phyloP scores from a whole-genome alignment of 177 flowering plant species.

The Tripterygium wilfordii region DNA sequence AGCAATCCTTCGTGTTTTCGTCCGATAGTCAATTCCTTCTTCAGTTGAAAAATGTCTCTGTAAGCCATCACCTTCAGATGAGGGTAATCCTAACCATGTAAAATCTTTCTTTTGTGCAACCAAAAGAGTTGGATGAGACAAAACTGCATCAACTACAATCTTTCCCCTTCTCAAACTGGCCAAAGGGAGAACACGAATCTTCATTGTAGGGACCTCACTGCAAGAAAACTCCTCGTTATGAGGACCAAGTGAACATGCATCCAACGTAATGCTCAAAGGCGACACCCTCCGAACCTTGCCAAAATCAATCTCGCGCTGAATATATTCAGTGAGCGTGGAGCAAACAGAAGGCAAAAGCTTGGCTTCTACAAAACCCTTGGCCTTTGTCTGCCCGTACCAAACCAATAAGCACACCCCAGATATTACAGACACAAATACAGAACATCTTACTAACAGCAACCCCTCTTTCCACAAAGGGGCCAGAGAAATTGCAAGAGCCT shows the following conservation, averaged over 20 bases:
- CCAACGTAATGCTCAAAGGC: slow-evolving; percentile 84
- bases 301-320: slow-evolving; percentile 76
- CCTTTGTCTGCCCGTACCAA: slow-evolving; percentile 74
- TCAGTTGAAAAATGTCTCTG: slow-evolving; percentile 67
- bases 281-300: slow-evolving; percentile 76
- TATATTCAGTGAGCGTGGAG: slow-evolving; percentile 58
- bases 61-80: slow-evolving; percentile 33
- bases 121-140: slow-evolving; percentile 67
- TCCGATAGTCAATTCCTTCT: slow-evolving; percentile 91
- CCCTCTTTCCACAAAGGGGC: slow-evolving; percentile 83
- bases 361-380: slow-evolving; percentile 61
- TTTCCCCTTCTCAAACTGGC: slow-evolving; percentile 85
- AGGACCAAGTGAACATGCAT: slow-evolving; percentile 83
- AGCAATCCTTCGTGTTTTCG: slow-evolving; percentile 75
- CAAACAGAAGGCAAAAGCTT: slow-evolving; percentile 84
- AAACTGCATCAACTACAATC: slow-evolving; percentile 87
- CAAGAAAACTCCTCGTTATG: slow-evolving; percentile 82
- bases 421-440: slow-evolving; percentile 60
- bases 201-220: slow-evolving; percentile 73
- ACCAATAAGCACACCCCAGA: slow-evolving; percentile 76
- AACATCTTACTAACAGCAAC: slow-evolving; percentile 64
- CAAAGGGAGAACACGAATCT: slow-evolving; percentile 76
- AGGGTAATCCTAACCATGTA: slow-evolving; percentile 89
- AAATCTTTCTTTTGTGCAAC: slow-evolving; percentile 81
- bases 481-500: slow-evolving; percentile 49